Base-by-base conservation (phyloP, 768 basidiomycete species). In the Lepiota subincarnata region DNA sequence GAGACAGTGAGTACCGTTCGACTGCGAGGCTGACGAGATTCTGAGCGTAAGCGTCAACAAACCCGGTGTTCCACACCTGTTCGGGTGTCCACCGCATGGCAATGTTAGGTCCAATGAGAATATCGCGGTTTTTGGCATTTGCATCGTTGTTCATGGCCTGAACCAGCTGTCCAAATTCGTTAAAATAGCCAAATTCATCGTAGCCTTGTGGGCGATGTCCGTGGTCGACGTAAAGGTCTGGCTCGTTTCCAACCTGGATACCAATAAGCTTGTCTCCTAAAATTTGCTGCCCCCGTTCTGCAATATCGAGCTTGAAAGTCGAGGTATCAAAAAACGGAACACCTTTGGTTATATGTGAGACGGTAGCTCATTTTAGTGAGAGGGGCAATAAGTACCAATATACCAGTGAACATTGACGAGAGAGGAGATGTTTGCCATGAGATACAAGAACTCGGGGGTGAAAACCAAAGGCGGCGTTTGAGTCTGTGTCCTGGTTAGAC, bases 211-310 rank as follows among this genome's bases (percentile, higher is more conserved):
- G 65, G 18, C 76, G 72, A 62, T 76, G 74, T 0, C 63, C 65
- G 56, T 76, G 77, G 20, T 57, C 51, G 0, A 59, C 75, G 54
- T 80, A 83, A 39, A 80, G 66, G 64, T 82, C 80, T 8, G 72
- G 80, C 66, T 90, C 87, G 66, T 92, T 90, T 1, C 83, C 89
- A 4, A 81, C 77, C 65, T 90, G 86, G 18, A 88, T 69, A 0
- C 86, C 89, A 35, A 87, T 65, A 12, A 92, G 73, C 56, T 77
- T 70, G 55, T 81, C 70, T 0, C 90, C 91, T 0, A 92, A 72
- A 55, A 90, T 83, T n/a, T 66, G 54, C 59, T 90, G 78, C 2
- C 81, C 85, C 47, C 72, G 65, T 60, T 84, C 79, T 5, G 79
- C 84, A 41, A 89, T 82, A 12, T 65, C 70, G 3, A 86, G 68